Conservation (phyloP, 768 basidiomycete genomes). For the Macrolepiota albuminosa region DNA sequence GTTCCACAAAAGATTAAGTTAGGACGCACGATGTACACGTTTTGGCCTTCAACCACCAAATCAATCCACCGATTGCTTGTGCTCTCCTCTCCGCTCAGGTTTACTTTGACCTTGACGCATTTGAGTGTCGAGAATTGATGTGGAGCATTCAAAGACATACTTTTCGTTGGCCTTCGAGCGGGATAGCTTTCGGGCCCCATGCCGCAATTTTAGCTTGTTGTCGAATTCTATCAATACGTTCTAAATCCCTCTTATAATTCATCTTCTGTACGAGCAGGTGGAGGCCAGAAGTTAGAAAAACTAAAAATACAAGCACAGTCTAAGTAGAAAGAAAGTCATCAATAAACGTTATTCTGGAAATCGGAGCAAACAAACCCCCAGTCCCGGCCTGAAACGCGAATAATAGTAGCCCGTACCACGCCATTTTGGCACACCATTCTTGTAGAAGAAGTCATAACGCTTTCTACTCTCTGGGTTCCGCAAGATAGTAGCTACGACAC, state of each 20-base stretch:
- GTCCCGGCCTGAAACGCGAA: constrained; percentile 90
- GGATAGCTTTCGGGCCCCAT: constrained; percentile 77
- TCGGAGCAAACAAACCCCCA: constrained; percentile 47
- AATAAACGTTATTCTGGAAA: constrained; percentile 3
- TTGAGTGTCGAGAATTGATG: not conserved
- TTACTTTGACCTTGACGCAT: constrained; percentile 61
- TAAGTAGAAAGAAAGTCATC: constrained; percentile 22
- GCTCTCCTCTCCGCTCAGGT: constrained; percentile 62
- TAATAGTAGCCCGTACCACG: constrained; percentile 97
- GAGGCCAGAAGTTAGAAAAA: constrained; percentile 68
- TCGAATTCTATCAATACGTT: constrained; percentile 59
- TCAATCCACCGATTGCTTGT: constrained; percentile 56
- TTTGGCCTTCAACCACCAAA: constrained; percentile 73
- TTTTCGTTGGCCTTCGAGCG: constrained; percentile 62
- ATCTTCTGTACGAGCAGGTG: constrained; percentile 79
- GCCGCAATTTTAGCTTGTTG: constrained; percentile 64
- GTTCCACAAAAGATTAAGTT: not conserved
- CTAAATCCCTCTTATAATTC: constrained; percentile 71
- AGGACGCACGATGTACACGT: constrained; percentile 70
- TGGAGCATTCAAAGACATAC: constrained; percentile 28
- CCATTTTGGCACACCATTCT: constrained; percentile 97
- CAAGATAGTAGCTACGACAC: constrained; percentile 80
- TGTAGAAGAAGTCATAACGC: constrained; percentile 93
- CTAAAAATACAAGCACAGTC: constrained; percentile 77
- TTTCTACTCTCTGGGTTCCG: constrained; percentile 70